phyloP scores from a whole-genome alignment of 441 rosid genomes.

The Omphalea diandra region DNA sequence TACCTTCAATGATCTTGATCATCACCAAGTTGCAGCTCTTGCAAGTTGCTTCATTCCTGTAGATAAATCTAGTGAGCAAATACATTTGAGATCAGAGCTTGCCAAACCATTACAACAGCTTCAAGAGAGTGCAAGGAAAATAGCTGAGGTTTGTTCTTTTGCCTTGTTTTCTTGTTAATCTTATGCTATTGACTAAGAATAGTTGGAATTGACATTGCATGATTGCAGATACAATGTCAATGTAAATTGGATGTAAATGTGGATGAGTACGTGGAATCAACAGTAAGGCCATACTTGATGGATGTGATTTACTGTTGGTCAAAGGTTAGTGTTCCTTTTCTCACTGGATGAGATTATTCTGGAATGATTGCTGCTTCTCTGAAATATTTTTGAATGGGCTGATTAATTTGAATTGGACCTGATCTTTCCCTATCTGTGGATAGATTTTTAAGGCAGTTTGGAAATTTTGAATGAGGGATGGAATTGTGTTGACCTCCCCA shows the following conservation, averaged over 20 bases:
- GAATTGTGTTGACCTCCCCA: no score
- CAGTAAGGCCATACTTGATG: constrained; percentile 92
- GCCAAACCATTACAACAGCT: no score
- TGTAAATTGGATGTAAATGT: constrained; percentile 90
- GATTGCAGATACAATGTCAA: constrained; percentile 83
- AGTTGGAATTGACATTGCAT: constrained; percentile 12
- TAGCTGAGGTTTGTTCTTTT: constrained; percentile 73
- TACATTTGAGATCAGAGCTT: no score
- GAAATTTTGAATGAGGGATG: not conserved
- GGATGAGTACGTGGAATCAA: constrained; percentile 93
- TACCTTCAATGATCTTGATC: no score
- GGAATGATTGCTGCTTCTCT: not conserved
- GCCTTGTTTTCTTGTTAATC: constrained; percentile 8
- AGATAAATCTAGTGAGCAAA: no score
- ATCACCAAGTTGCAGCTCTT: no score
- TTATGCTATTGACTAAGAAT: constrained; percentile 10
- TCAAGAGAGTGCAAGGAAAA: no score
- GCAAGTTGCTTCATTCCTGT: no score
- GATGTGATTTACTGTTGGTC: constrained; percentile 98
- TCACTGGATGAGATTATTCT: not conserved
- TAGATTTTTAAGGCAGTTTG: not conserved
- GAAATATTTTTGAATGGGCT: not conserved
- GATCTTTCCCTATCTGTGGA: not conserved
- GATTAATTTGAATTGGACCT: not conserved
- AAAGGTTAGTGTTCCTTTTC: constrained; percentile 52